Evolutionary conservation across 2,329 filamentous ascomycete genomes (phyloP).

Genomic region (Penicillium sp.): DNA sequence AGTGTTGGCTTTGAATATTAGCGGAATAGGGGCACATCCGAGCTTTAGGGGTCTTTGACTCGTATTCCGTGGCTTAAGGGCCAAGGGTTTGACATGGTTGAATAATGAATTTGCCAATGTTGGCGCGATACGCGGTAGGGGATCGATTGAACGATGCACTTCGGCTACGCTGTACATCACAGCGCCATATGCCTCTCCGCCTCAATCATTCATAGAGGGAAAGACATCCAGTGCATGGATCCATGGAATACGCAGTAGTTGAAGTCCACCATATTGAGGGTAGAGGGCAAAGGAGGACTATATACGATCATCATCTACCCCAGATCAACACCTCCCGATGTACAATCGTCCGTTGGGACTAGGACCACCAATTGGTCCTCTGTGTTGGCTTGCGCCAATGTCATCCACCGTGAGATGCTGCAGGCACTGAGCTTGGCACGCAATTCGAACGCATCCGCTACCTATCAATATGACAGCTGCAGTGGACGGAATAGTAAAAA

Average conservation of each 20-base stretch:
- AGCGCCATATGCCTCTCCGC: not conserved
- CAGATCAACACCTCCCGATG: not conserved
- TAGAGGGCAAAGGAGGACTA: not conserved
- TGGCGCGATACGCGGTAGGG: not conserved
- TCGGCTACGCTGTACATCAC: not conserved
- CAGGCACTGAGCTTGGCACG: conserved; percentile 16
- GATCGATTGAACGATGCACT: not conserved
- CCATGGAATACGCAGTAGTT: not conserved
- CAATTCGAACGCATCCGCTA: not conserved
- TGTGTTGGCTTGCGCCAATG: not conserved
- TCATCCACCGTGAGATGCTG: not conserved
- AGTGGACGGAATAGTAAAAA: not conserved
- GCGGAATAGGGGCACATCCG: not conserved
- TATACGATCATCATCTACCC: not conserved
- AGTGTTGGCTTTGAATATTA: not conserved
- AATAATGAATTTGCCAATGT: not conserved
- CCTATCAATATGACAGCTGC: not conserved
- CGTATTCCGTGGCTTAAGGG: not conserved
- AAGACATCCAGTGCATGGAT: not conserved
- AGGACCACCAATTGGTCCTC: not conserved
- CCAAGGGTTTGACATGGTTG: too few species aligned
- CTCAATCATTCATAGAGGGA: not conserved
- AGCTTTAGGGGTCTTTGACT: not conserved
- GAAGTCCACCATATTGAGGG: not conserved
- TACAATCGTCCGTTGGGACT: not conserved